Conservation (phyloP, 2,329 filamentous ascomycete species). For the Pezicula radicicola region DNA sequence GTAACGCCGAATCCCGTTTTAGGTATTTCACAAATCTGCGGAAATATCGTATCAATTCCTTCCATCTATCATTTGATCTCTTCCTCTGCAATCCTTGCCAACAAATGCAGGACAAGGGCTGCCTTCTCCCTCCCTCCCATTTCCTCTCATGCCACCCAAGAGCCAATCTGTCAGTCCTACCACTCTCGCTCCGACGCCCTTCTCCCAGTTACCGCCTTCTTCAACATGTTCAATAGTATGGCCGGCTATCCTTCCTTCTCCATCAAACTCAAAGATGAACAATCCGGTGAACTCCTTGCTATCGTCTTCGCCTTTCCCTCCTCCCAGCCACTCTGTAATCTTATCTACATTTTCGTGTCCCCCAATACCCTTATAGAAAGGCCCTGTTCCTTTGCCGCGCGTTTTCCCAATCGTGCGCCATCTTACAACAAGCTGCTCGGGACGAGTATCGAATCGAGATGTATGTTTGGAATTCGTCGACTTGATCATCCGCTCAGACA, state of each 20-base stretch:
- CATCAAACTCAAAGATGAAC: constrained; percentile 95
- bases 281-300: constrained; percentile 82
- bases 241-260: constrained; percentile 75
- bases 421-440: constrained; percentile 84
- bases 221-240: constrained; percentile 96
- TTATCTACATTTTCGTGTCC: constrained; percentile 47
- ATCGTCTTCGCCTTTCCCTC: constrained; percentile 50
- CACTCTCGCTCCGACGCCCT: constrained; percentile 74
- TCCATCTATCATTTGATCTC: not conserved
- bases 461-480: constrained; percentile 31
- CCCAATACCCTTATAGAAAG: constrained; percentile 38
- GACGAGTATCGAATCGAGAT: constrained; percentile 26
- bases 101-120: constrained; percentile 26
- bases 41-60: not conserved
- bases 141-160: constrained; percentile 69
- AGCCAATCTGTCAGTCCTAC: constrained; percentile 95
- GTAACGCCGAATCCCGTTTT: no score
- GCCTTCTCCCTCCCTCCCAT: constrained; percentile 19
- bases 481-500: constrained; percentile 77
- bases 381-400: constrained; percentile 35
- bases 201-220: constrained; percentile 78
- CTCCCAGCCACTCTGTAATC: constrained; percentile 43
- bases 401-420: constrained; percentile 71
- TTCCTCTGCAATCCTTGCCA: constrained; percentile 1
- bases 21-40: no score